Conservation (phyloP, 192 early-diverging fungal species). For the Physocladia obscura region DNA sequence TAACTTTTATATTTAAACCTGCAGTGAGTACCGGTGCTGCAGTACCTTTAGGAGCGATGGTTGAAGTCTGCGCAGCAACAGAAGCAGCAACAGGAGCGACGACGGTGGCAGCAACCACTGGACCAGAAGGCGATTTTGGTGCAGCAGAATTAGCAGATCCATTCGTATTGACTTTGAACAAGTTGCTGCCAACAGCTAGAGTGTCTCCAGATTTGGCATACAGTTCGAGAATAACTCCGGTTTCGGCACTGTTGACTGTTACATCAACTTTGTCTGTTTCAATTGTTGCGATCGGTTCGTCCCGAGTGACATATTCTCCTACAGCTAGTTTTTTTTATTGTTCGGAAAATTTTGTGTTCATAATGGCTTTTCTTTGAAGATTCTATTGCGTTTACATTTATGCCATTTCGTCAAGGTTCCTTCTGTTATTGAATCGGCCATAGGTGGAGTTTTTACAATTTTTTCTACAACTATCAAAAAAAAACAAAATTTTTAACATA, state of each 20-base stretch:
- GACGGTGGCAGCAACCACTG: constrained; percentile 42
- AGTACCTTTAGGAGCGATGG: too few species aligned
- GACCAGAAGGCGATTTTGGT: constrained; percentile 17
- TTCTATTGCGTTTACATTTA: constrained; percentile 73
- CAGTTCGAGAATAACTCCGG: constrained; percentile 79
- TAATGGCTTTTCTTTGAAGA: too few species aligned
- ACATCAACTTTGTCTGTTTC: constrained; percentile 99
- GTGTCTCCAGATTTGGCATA: constrained; percentile 85
- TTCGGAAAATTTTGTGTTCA: too few species aligned
- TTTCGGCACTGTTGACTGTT: constrained; percentile 90
- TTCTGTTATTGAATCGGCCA: constrained; percentile 99
- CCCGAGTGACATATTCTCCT: constrained; percentile 90
- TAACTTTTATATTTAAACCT: too few species aligned
- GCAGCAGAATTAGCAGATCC: constrained; percentile 50
- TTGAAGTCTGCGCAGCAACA: constrained; percentile 7
- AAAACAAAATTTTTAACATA: neutral
- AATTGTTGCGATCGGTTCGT: constrained; percentile 95
- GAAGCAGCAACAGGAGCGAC: constrained; percentile 39
- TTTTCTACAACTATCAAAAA: constrained; percentile 61
- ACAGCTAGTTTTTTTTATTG: constrained; percentile 70
- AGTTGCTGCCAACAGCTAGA: constrained; percentile 84
- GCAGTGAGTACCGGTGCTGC: too few species aligned
- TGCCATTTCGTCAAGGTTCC: constrained; percentile 94
- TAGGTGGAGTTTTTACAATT: constrained; percentile 87
- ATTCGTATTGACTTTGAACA: constrained; percentile 76